Conservation (phyloP, 2,329 filamentous ascomycete genomes). For the Microcyclosporella mali region DNA sequence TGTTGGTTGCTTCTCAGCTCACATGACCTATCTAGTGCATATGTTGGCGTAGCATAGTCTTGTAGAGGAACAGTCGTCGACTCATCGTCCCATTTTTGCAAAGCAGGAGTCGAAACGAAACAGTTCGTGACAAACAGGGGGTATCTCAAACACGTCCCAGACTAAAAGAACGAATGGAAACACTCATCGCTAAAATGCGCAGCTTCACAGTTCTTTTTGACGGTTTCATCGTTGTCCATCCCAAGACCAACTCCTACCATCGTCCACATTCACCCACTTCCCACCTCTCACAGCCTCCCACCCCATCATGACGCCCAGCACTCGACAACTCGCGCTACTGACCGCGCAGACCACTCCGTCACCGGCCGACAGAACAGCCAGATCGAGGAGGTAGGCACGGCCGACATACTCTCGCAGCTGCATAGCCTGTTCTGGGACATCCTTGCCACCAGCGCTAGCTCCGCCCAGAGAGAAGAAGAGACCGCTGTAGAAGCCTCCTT, state of each 20-base stretch:
- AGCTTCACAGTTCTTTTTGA: no score
- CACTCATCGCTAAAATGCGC: no score
- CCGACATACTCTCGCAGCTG: slow-evolving; percentile 67
- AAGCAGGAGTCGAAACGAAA: no score
- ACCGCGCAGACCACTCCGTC: slow-evolving; percentile 73
- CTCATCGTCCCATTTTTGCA: no score
- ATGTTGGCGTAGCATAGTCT: no score
- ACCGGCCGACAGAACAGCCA: slow-evolving; percentile 63
- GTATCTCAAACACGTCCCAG: no score
- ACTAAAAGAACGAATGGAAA: no score
- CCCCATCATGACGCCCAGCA: slow-evolving; percentile 80
- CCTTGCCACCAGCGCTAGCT: slow-evolving; percentile 7
- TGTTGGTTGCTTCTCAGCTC: no score
- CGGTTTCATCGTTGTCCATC: slow-evolving; percentile 21
- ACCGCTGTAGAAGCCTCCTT: slow-evolving; percentile 75
- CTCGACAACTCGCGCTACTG: slow-evolving; percentile 59
- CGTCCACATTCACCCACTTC: slow-evolving; percentile 75
- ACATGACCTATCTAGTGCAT: no score
- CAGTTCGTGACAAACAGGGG: no score
- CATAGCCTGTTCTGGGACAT: slow-evolving; percentile 45
- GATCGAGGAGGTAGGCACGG: slow-evolving; percentile 74
- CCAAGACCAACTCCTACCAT: slow-evolving; percentile 40
- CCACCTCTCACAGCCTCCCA: slow-evolving; percentile 61
- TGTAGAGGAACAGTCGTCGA: no score
- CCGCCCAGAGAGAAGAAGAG: slow-evolving; percentile 74